phyloP scores from a whole-genome alignment of 2,329 filamentous ascomycete species.

The Lizonia empirigonia region DNA sequence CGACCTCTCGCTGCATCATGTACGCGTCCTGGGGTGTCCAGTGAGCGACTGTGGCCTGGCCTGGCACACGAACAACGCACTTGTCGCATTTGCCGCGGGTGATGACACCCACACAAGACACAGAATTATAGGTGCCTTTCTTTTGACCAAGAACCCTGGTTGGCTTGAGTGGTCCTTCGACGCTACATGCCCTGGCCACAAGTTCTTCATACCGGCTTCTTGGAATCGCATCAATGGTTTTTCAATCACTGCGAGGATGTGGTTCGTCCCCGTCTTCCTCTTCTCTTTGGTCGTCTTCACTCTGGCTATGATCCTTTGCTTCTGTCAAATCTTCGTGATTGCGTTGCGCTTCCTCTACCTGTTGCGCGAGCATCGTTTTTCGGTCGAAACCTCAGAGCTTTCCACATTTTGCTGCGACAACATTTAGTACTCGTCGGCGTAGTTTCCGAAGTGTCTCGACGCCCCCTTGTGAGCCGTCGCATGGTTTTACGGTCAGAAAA shows the following conservation, averaged over 20 bases:
- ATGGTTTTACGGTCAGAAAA: too few species aligned
- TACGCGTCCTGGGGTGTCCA: conserved; percentile 6
- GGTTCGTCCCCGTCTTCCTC: neutral
- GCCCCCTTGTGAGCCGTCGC: too few species aligned
- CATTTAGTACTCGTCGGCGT: too few species aligned
- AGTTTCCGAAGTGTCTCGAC: too few species aligned
- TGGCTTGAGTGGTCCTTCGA: neutral
- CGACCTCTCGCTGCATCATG: conserved; percentile 5
- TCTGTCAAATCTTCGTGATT: neutral
- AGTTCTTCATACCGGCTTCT: neutral
- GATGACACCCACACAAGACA: neutral
- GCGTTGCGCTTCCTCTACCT: too few species aligned
- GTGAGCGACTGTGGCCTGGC: neutral
- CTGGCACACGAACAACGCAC: conserved; percentile 9
- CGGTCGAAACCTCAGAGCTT: too few species aligned
- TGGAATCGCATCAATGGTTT: conserved; percentile 1
- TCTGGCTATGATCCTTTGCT: too few species aligned
- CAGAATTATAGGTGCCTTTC: conserved; percentile 1
- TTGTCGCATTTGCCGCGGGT: neutral
- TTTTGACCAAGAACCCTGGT: neutral
- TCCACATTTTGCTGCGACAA: too few species aligned
- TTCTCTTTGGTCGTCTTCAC: neutral
- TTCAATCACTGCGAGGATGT: conserved; percentile 3
- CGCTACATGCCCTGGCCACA: neutral
- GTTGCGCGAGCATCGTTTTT: too few species aligned